Evolutionary conservation across 202 grass and related monocot species (phyloP), one percentile per base, ranked within the genome.

Genomic region (Zizania palustris): DNA sequence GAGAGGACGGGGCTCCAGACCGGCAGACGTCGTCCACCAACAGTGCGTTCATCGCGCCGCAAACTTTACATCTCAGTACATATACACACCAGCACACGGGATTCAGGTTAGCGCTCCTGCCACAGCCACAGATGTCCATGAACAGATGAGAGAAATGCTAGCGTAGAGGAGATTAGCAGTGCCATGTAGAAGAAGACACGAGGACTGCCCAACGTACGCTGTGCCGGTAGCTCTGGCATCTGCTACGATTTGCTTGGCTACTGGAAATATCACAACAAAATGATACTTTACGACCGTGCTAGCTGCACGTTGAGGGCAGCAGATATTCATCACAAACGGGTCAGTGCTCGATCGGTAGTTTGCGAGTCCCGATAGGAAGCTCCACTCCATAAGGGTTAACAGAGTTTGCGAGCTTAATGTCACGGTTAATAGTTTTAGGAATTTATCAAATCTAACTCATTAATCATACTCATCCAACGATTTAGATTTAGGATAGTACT

Each of bases 21-120:
- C 61, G 46, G 22, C 33, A 11, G 58, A 11, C 57, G 35, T 21
- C 35, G 54, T 54, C 34, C 81, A 83, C 72, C 64, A 75, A 28
- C 54, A 50, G 48, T 50, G 11, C 15, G 48, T 0, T 22, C 49
- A 4, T 3, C 15, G 10, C 3, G 13, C 16, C 34, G n/a, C 55
- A 40, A 34, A 16, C 44, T 82, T 79, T 69, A 44, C 28, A 28
- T 28, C 2, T 28, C 28, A 28, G 28, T 28, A 28, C 28, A 28
- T 28, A 2, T 28, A 28, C 28, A 28, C 28, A 28, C 28, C 28
- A 2, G 1, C 28, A 28, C 28, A 28, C 28, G 6, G 7, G 14
- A 35, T 61, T 62, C 51, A 54, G 45, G 7, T 5, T 16, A 16
- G 46, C 14, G 11, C 10, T 22, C 10, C 28, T 28, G 2, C 28